A percentile compares a stretch with the other conserved stretches of the same genome.
Evolutionary conservation across 2,329 filamentous ascomycete species (phyloP).

Genomic region (Claviceps sp.): DNA sequence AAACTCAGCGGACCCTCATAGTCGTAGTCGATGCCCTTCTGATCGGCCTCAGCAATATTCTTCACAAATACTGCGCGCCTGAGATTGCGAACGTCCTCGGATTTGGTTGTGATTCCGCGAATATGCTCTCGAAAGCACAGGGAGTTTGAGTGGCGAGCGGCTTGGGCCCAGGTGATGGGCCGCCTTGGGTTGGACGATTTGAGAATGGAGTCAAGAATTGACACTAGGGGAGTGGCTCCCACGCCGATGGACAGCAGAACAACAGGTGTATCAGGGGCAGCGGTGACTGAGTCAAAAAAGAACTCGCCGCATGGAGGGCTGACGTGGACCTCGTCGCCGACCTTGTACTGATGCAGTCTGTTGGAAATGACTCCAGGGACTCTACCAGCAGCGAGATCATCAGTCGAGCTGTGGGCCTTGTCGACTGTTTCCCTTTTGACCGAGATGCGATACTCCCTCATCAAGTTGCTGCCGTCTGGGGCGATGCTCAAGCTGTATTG

Average conservation of each 20-base stretch:
- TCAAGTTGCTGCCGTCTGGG: slow-evolving; percentile 27
- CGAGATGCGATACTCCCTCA: slow-evolving; percentile 55
- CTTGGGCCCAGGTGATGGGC: slow-evolving; percentile 51
- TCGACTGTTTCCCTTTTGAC: slow-evolving; percentile 49
- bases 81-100: slow-evolving; percentile 12
- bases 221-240: slow-evolving; percentile 51
- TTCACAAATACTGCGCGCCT: slow-evolving; percentile 39
- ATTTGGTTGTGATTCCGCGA: slow-evolving; percentile 17
- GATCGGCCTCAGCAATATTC: slow-evolving; percentile 26
- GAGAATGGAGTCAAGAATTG: slow-evolving; percentile 47
- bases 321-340: slow-evolving; percentile 40
- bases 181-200: slow-evolving; percentile 18
- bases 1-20: slow-evolving; percentile 43
- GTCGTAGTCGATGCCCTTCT: slow-evolving; percentile 40
- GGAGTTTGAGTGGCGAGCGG: slow-evolving; percentile 33
- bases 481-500: slow-evolving; percentile 64
- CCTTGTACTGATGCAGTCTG: slow-evolving; percentile 34
- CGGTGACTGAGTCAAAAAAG: slow-evolving; percentile 36
- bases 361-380: slow-evolving; percentile 39
- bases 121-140: slow-evolving; percentile 44
- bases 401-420: slow-evolving; percentile 9
- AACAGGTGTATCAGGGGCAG: slow-evolving; percentile 35
- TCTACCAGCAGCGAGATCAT: slow-evolving; percentile 21
- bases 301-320: slow-evolving; percentile 48
- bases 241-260: slow-evolving; percentile 57